Base-by-base conservation (phyloP, 2,329 filamentous ascomycete genomes). In the Paraconiothyrium brasiliense region DNA sequence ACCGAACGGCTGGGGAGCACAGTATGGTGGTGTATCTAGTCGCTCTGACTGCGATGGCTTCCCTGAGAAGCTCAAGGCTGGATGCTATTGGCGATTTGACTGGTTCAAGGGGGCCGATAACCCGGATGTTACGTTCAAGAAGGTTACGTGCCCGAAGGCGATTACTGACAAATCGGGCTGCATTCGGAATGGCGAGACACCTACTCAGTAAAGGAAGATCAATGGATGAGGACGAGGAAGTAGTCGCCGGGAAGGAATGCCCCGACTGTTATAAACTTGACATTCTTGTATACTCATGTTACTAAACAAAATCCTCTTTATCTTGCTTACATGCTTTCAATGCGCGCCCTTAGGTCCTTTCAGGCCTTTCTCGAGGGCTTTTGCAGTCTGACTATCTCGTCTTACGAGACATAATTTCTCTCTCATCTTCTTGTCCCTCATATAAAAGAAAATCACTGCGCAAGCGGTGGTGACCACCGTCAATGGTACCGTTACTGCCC, bases 1-100 rank as follows among this genome's bases (percentile, higher is more conserved):
- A 2, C 59, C 73, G 0, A 62, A 68, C 0, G 75, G 76, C 30
- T 78, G 76, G 76, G 75, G 74, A 34, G 47, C 67, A 30, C 76
- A 76, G 56, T 76, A 78, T 48, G 76, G 75, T 35, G 76, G 76
- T 13, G 73, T 78, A 55, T 72, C 70, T 0, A 70, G 63, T 24
- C 67, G 71, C 16, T 71, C 72, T 0, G 65, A 75, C 20, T 78
- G 76, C 58, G 75, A 78, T 39, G 48, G 39, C 22, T 77, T 78
- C 62, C 74, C 76, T 2, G 66, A 66, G 66, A 76, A 76, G 61
- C 68, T 77, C 13, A 75, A 78, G 69, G 60, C 73, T 4, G 76
- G 76, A 1, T 78, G 76, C 62, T 64, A 73, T n/a, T 78, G 74
- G 74, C 64, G 76, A 27, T 78, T 78, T 43, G 75, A 78, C 51